Evolutionary conservation across 2,329 filamentous ascomycete species (phyloP), one percentile per base, ranked within the genome.

Genomic region (Fusarium goolgardi): DNA sequence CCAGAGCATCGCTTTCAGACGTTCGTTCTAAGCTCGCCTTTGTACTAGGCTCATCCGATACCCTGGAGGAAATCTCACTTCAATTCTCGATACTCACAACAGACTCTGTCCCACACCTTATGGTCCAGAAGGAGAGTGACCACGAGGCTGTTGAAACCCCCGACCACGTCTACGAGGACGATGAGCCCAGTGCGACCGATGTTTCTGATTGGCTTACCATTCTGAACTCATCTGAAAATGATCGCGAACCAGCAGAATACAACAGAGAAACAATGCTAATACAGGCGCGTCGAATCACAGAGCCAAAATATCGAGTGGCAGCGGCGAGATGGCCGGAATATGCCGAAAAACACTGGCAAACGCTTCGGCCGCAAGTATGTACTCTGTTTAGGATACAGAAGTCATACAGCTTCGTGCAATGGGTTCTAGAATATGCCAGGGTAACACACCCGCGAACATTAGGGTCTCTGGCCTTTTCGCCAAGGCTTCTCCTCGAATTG

Each of bases 371-470:
- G 1, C 66, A 75, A 16, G 67, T 79, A 15, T 67, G 66, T 12
- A 52, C 64, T 9, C 70, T 80, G 6, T 80, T 81, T 47, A 57
- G 63, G 3, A 44, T 59, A 1, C 56, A 71, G 0, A 72, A 63
- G 23, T 67, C 72, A 1, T 75, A 70, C 46, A 77, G 74, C 59
- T 78, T 80, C 32, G 72, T 76, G 12, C 78, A 80, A 21, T 81
- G 79, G 78, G 69, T 71, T 5, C 58, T 81, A 21, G 77, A 80
- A 44, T 79, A 77, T 58, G 75, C 73, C 2, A 69, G 75, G 21
- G 67, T 73, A 21, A 73, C 62, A 4, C 78, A 71, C 52, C 77
- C 78, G 2, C 61, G 67, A 2, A 61, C 58, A 0, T 70, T 73
- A 7, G 71, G 76, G 12, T 25, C 53, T 8, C 31, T 70, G 12